Evolutionary conservation across 345 rosid genomes (phyloP).

Genomic region (Camelina neglecta): DNA sequence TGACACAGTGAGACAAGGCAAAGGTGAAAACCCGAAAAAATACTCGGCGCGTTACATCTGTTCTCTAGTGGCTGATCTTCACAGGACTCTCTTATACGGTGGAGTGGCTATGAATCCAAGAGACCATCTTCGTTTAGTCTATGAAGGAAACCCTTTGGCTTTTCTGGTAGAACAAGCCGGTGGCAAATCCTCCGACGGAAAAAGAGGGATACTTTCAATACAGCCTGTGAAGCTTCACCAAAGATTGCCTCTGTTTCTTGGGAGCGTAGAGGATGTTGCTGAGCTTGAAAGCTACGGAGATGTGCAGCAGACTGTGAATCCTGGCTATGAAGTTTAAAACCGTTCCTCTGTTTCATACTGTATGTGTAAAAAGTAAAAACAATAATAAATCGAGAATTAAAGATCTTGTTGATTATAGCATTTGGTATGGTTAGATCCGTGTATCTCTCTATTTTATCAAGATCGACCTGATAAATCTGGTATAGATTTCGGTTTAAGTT

Average conservation of each 20-base stretch:
- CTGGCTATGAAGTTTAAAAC: conserved; percentile 90
- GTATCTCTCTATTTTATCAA: neutral
- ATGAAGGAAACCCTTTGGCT: conserved; percentile 91
- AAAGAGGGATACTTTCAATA: conserved; percentile 69
- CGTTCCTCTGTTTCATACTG: conserved; percentile 2
- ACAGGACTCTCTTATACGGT: conserved; percentile 84
- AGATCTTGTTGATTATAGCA: conserved; percentile 6
- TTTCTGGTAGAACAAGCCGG: conserved; percentile 90
- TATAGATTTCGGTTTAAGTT: neutral
- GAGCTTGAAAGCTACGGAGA: conserved; percentile 84
- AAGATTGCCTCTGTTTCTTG: conserved; percentile 85
- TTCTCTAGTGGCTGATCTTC: conserved; percentile 92
- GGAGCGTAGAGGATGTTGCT: conserved; percentile 75
- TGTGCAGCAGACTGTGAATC: conserved; percentile 92
- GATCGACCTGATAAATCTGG: neutral
- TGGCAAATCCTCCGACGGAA: conserved; percentile 88
- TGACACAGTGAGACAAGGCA: conserved; percentile 85
- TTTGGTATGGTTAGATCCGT: neutral
- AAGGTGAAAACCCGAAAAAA: conserved; percentile 85
- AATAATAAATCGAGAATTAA: neutral
- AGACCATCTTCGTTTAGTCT: conserved; percentile 89
- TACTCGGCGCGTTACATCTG: conserved; percentile 95
- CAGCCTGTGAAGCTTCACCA: conserved; percentile 91
- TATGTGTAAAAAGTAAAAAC: neutral
- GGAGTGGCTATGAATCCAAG: conserved; percentile 96